Conservation (phyloP, 345 rosid species). For the Eucalyptus camaldulensis region DNA sequence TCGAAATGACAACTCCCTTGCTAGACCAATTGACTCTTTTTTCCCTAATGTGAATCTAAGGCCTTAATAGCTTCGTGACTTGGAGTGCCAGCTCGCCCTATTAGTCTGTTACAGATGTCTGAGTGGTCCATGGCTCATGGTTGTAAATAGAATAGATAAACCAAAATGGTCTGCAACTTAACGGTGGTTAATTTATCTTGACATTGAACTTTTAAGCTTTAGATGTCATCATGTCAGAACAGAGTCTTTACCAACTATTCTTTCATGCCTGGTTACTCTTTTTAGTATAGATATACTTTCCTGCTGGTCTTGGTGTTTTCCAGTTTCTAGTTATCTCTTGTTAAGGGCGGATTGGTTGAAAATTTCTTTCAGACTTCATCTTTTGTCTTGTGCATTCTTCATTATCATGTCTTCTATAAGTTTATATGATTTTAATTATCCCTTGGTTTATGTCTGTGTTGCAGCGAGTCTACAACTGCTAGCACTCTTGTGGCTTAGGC, state of each 20-base stretch:
- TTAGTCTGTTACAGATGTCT: neutral
- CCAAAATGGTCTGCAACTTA: neutral
- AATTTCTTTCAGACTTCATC: neutral
- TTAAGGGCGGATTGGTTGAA: neutral
- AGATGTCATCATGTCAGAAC: neutral
- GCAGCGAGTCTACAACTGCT: conserved; percentile 6
- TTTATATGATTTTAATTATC: neutral
- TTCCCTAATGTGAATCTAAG: neutral
- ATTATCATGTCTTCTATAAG: neutral
- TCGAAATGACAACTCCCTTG: neutral
- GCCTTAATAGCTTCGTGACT: neutral
- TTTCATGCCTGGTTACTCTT: neutral
- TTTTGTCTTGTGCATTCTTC: neutral
- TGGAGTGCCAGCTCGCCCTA: neutral
- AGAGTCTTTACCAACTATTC: neutral
- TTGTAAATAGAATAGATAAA: neutral
- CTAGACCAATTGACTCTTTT: neutral
- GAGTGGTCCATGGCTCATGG: neutral
- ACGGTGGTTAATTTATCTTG: neutral
- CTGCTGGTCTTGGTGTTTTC: neutral
- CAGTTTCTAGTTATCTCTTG: neutral
- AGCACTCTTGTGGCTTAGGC: conserved; percentile 6
- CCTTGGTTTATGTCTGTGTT: neutral
- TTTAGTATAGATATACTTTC: neutral
- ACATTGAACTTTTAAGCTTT: neutral